These are phyloP conservation scores for Xylariaceae sp. DNA, from an alignment of 2,329 filamentous ascomycete genomes.

Conservation along the genomic window DNA sequence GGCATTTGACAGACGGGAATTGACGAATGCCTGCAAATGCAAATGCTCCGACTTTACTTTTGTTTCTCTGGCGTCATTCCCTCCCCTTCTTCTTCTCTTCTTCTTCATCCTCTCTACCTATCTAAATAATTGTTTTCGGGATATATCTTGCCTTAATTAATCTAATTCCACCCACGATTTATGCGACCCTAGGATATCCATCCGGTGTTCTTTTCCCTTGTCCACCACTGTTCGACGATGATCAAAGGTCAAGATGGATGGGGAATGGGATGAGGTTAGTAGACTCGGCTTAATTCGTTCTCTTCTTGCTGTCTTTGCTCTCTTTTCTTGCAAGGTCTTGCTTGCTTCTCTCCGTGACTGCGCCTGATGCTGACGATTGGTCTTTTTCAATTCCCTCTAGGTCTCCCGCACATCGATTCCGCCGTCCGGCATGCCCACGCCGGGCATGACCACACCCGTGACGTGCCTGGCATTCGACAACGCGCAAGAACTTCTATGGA, in stretches of 20 bases:
- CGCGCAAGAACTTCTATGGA: constrained; percentile 85
- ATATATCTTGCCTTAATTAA: neutral
- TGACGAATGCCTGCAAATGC: neutral
- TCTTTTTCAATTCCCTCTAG: constrained; percentile 38
- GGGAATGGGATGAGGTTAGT: constrained; percentile 63
- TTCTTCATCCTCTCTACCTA: neutral
- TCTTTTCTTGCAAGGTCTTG: neutral
- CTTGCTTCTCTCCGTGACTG: neutral
- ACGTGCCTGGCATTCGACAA: constrained; percentile 86
- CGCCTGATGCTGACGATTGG: neutral
- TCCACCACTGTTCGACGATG: constrained; percentile 21
- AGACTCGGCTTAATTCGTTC: too few relatives aligned
- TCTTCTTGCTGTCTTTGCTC: too few relatives aligned
- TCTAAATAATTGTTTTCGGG: neutral
- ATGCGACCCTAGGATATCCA: neutral
- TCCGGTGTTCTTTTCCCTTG: constrained; percentile 2
- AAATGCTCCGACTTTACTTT: neutral
- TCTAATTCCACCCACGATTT: neutral
- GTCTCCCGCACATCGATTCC: constrained; percentile 78
- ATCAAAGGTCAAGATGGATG: constrained; percentile 50
- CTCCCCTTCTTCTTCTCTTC: neutral
- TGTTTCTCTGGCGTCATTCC: neutral
- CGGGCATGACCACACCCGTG: constrained; percentile 41
- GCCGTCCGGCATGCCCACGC: constrained; percentile 63
- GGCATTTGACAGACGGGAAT: neutral